Evolutionary conservation across 108 stramenopile genomes (phyloP).

Genomic region (Fistulifera pelliculosa): DNA sequence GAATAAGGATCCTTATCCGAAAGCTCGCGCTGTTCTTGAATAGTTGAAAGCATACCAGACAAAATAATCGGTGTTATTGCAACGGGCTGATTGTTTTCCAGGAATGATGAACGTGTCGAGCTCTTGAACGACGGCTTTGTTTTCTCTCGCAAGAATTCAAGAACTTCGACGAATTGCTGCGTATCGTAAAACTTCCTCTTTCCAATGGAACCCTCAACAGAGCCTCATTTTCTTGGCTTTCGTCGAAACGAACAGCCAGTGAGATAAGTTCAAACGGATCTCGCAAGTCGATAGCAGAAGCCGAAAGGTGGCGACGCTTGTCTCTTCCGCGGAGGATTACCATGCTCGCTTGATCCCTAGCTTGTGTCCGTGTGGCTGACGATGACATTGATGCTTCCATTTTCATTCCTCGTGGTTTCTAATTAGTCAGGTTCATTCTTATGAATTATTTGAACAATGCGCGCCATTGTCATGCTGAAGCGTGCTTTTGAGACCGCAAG

Average conservation of each 20-base stretch:
- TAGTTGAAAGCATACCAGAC: constrained; percentile 23
- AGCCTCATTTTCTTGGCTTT: constrained; percentile 5
- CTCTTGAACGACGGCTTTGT: constrained; percentile 1
- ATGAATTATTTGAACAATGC: no score
- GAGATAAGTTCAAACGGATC: constrained; percentile 23
- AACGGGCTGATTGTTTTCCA: neutral
- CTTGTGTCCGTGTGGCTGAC: no score
- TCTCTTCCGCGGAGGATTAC: neutral
- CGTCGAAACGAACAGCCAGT: constrained; percentile 26
- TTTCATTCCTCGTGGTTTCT: no score
- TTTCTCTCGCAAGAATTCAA: constrained; percentile 14
- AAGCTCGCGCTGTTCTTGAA: constrained; percentile 6
- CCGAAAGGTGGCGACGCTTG: neutral
- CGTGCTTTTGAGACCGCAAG: no score
- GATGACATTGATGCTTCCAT: neutral
- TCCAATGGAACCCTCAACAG: constrained; percentile 20
- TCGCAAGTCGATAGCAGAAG: constrained; percentile 3
- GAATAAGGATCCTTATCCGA: neutral
- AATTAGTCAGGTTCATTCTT: no score
- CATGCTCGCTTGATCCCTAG: no score
- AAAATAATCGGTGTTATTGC: constrained; percentile 32
- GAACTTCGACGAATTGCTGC: constrained; percentile 9
- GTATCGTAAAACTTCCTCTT: constrained; percentile 15
- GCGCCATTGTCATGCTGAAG: no score
- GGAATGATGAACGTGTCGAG: neutral